Evolutionary conservation across 768 basidiomycete species (phyloP).

Genomic region (Termitomyces titanicus): DNA sequence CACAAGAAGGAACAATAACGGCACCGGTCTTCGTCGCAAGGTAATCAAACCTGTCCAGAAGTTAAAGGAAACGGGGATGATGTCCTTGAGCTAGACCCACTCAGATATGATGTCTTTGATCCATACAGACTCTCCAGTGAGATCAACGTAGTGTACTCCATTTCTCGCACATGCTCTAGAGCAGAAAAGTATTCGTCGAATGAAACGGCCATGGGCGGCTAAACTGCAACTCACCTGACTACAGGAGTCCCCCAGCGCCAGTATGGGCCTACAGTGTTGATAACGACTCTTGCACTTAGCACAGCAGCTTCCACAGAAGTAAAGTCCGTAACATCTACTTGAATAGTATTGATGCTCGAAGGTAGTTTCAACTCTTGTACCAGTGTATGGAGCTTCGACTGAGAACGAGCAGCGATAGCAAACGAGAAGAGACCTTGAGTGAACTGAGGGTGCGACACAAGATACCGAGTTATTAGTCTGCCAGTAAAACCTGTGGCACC

Average conservation of each 20-base stretch:
- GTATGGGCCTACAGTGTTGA: slow-evolving; percentile 77
- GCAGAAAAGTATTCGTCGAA: not conserved
- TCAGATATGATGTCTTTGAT: slow-evolving; percentile 55
- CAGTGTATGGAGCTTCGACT: slow-evolving; percentile 53
- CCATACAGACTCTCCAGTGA: slow-evolving; percentile 73
- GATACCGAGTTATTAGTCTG: slow-evolving; percentile 61
- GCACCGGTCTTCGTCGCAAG: slow-evolving; percentile 65
- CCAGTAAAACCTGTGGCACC: slow-evolving; percentile 82
- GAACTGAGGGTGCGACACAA: slow-evolving; percentile 56
- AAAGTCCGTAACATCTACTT: slow-evolving; percentile 57
- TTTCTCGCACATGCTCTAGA: slow-evolving; percentile 66
- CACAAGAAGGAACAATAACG: slow-evolving; percentile 77
- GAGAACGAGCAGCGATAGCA: slow-evolving; percentile 67
- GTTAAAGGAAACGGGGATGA: not conserved
- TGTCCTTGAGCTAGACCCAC: slow-evolving; percentile 31
- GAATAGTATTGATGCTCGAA: slow-evolving; percentile 38
- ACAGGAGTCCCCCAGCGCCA: slow-evolving; percentile 71
- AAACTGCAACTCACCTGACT: slow-evolving; percentile 44
- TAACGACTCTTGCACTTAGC: slow-evolving; percentile 57
- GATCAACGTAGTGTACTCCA: slow-evolving; percentile 83
- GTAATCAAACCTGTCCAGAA: slow-evolving; percentile 56
- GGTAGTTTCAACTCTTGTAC: slow-evolving; percentile 43
- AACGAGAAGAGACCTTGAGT: slow-evolving; percentile 53
- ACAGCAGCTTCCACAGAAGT: slow-evolving; percentile 57
- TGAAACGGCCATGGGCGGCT: not conserved